Conservation (phyloP, 768 basidiomycete species). For the Amyloporia xantha region DNA sequence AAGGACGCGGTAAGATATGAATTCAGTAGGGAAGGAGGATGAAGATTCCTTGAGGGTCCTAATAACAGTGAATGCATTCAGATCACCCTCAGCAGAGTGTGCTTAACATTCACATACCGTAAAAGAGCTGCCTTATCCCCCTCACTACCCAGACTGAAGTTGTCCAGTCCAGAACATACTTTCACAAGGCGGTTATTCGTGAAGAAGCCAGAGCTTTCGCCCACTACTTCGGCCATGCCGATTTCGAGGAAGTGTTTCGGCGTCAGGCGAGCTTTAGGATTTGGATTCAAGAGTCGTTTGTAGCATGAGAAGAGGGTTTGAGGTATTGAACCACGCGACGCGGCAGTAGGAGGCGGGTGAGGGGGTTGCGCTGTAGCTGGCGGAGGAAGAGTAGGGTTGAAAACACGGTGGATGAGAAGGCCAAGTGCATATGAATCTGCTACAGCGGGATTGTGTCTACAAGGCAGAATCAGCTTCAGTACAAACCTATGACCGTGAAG, state of each 20-base stretch:
- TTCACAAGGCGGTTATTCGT: conserved; percentile 73
- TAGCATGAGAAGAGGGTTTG: conserved; percentile 65
- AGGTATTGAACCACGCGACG: conserved; percentile 75
- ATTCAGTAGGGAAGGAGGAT: conserved; percentile 78
- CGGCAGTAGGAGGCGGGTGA: conserved; percentile 71
- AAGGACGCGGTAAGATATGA: conserved; percentile 78
- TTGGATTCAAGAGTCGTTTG: conserved; percentile 88
- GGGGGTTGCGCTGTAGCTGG: conserved; percentile 65
- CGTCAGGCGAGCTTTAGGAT: conserved; percentile 69
- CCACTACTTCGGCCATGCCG: conserved; percentile 63
- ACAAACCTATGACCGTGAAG: neutral
- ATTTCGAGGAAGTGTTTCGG: conserved; percentile 72
- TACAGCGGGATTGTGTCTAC: conserved; percentile 47
- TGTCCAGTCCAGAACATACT: conserved; percentile 79
- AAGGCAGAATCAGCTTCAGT: neutral
- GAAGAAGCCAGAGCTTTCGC: conserved; percentile 72
- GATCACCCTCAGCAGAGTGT: neutral
- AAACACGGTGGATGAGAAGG: conserved; percentile 76
- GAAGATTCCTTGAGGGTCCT: conserved; percentile 78
- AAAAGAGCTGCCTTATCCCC: conserved; percentile 70
- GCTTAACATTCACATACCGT: conserved; percentile 36
- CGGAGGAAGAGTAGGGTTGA: conserved; percentile 77
- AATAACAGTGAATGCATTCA: neutral
- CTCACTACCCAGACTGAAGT: conserved; percentile 76
- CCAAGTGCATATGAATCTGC: conserved; percentile 88